Percentiles rank a stretch among this genome's conserved stretches.
phyloP scores from a whole-genome alignment of 164 flowering plant genomes.

The Nelumbo lutea region DNA sequence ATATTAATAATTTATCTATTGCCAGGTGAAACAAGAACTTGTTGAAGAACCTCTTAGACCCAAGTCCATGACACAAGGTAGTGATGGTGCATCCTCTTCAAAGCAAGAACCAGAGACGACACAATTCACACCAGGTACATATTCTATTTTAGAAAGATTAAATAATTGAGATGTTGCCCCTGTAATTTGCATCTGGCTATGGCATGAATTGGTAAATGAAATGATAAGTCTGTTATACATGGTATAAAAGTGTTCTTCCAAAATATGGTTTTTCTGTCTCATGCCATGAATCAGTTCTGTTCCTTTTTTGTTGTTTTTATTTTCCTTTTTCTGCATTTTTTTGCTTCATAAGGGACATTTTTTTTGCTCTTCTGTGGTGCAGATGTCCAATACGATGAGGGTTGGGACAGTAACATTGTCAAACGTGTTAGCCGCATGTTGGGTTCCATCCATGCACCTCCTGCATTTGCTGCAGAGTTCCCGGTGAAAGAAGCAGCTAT shows the following conservation, averaged over 20 bases:
- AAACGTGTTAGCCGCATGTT: slow-evolving; percentile 40
- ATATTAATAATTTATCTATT: background rate
- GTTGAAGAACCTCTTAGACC: background rate
- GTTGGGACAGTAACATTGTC: slow-evolving; percentile 22
- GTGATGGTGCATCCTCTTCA: slow-evolving; percentile 39
- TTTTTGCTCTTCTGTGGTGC: slow-evolving; percentile 16
- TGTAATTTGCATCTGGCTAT: background rate
- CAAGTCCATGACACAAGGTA: slow-evolving; percentile 14
- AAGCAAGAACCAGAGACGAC: slow-evolving; percentile 22
- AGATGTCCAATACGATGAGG: slow-evolving; percentile 29
- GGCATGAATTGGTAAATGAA: no score
- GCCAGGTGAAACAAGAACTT: slow-evolving; percentile 18
- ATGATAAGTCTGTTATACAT: background rate
- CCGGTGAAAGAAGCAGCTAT: slow-evolving; percentile 39
- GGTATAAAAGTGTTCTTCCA: background rate
- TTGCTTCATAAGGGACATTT: background rate
- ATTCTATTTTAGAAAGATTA: background rate
- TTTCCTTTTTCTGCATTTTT: background rate
- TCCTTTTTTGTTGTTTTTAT: background rate
- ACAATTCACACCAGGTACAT: slow-evolving; percentile 25
- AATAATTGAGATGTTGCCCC: background rate
- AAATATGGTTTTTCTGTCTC: background rate
- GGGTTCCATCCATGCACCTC: slow-evolving; percentile 55
- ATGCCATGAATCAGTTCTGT: background rate
- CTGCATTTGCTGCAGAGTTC: slow-evolving; percentile 57